phyloP scores from a whole-genome alignment of 306 rosid species.

The Acmispon strigosus region DNA sequence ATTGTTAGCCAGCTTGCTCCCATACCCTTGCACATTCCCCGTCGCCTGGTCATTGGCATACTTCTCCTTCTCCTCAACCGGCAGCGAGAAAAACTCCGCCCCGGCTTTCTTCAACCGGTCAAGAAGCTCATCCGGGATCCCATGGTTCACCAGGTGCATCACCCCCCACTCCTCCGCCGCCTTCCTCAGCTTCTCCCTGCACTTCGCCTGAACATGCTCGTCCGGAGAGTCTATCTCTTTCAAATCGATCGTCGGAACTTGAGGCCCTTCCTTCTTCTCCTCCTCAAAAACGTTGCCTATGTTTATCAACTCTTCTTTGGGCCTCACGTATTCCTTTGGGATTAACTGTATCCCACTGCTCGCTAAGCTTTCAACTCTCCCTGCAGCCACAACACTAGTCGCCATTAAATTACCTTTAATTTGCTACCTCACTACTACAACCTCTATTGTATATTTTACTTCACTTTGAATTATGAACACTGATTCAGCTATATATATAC shows the following conservation, averaged over 20 bases:
- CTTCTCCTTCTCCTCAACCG: conserved; percentile 69
- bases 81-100: conserved; percentile 37
- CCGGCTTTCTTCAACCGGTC: conserved; percentile 47
- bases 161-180: conserved; percentile 89
- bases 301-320: conserved; percentile 57
- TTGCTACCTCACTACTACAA: no score
- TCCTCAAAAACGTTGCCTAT: conserved; percentile 61
- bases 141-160: conserved; percentile 76
- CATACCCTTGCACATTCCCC: conserved; percentile 78
- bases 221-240: conserved; percentile 43
- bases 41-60: conserved; percentile 57
- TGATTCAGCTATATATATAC: no score
- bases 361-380: conserved; percentile 68
- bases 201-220: conserved; percentile 30
- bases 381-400: neutral
- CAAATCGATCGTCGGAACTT: conserved; percentile 70
- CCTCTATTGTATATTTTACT: no score
- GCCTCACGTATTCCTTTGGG: conserved; percentile 73
- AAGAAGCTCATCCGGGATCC: conserved; percentile 49
- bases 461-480: no score
- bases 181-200: conserved; percentile 47
- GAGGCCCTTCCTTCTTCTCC: conserved; percentile 55
- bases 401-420: no score
- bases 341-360: conserved; percentile 50
- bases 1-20: conserved; percentile 81